Percentiles rank a stretch among this genome's conserved stretches.
Evolutionary conservation across 2,329 filamentous ascomycete genomes (phyloP).

Genomic region (Paecilomyces dactylethromorphus): DNA sequence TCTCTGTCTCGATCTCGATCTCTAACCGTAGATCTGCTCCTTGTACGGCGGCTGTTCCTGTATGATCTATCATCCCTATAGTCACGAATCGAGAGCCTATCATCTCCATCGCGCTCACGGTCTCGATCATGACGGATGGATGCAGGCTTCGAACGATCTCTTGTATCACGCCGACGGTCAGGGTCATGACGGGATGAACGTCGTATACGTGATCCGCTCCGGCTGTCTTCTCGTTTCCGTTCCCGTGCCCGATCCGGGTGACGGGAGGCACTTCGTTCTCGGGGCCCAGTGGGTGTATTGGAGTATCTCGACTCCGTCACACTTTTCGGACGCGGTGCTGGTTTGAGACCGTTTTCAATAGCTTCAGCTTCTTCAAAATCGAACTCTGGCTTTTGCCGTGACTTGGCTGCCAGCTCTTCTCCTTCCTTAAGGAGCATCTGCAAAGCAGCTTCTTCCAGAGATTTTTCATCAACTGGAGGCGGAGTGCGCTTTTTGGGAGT

Average conservation of each 20-base stretch:
- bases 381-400: conserved; percentile 44
- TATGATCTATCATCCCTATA: conserved; percentile 22
- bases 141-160: conserved; percentile 18
- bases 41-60: conserved; percentile 26
- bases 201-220: conserved; percentile 19
- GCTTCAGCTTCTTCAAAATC: conserved; percentile 43
- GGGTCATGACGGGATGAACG: conserved; percentile 22
- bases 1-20: conserved; percentile 19
- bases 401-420: conserved; percentile 48
- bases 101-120: conserved; percentile 21
- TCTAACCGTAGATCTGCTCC: conserved; percentile 25
- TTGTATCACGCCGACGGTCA: conserved; percentile 18
- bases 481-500: conserved; percentile 27
- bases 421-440: conserved; percentile 50
- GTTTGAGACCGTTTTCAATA: conserved; percentile 32
- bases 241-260: conserved; percentile 19
- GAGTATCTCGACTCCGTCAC: conserved; percentile 20
- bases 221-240: conserved; percentile 18
- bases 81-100: conserved; percentile 24
- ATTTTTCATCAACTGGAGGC: conserved; percentile 45
- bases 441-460: conserved; percentile 50
- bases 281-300: conserved; percentile 17
- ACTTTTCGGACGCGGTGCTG: conserved; percentile 20
- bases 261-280: conserved; percentile 19
- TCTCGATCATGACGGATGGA: conserved; percentile 27